phyloP scores from a whole-genome alignment of 2,329 filamentous ascomycete species.

The Hymenoscyphus repandus region DNA sequence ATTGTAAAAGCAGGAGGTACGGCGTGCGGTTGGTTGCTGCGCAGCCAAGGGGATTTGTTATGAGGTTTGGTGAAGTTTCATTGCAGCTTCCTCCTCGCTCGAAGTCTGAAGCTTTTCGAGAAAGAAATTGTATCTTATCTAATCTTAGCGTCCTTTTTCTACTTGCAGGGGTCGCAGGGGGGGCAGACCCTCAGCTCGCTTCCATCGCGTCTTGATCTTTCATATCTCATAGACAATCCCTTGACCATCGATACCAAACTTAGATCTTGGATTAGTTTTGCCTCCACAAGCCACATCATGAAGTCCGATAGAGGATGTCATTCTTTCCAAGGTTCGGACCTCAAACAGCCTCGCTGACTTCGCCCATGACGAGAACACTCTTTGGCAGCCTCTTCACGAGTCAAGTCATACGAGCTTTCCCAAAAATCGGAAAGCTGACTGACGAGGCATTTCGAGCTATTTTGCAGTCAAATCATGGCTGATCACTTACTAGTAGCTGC shows the following conservation, averaged over 20 bases:
- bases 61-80: conserved; percentile 8
- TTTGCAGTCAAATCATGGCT: no score
- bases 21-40: not conserved
- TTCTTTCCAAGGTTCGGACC: no score
- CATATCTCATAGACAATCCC: no score
- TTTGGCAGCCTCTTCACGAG: not conserved
- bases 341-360: no score
- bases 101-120: conserved; percentile 15
- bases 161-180: not conserved
- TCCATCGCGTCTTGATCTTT: no score
- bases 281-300: no score
- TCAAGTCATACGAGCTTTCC: not conserved
- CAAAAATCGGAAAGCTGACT: not conserved
- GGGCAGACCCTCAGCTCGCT: not conserved
- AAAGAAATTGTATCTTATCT: conserved; percentile 20
- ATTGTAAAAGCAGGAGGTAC: not conserved
- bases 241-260: no score
- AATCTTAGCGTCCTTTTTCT: conserved; percentile 10
- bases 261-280: no score
- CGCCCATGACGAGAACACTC: not conserved
- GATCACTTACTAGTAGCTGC: no score
- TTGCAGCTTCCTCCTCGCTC: not conserved
- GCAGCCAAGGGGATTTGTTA: conserved; percentile 1
- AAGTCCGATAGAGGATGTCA: no score
- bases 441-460: no score